Evolutionary conservation across 2,329 filamentous ascomycete species (phyloP), one percentile per base, ranked within the genome.

Genomic region (Beauveria brongniartii): DNA sequence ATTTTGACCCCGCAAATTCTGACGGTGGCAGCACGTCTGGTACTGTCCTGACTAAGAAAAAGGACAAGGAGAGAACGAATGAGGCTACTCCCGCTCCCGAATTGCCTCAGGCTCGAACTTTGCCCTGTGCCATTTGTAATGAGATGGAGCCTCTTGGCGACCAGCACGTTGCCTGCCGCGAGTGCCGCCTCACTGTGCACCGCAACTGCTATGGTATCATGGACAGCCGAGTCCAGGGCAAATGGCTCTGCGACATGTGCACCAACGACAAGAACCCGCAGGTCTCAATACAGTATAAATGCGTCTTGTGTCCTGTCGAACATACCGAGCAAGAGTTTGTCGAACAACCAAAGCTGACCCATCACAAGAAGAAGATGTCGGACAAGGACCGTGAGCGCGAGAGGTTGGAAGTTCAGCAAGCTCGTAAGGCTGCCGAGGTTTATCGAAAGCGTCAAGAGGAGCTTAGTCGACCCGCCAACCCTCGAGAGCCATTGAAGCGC

Each of bases 211-310:
- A 97, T 70, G 94, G 94, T n/a, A 81, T 97, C 37, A 66, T 83
- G 44, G 85, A 88, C 51, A 85, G 88, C 61, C 84, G 90, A 47
- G 82, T 81, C 59, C 82, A 85, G 37, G 83, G 81, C 50, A 96
- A 96, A 74, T 99, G 94, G 94, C 84, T 88, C 46, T 99, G 94
- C 73, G 94, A 97, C 74, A 96, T 92, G 83, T 99, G 94, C 74
- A 81, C 86, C 43, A 99, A 99, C 70, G 94, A 99, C 71, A 91
- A 92, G 72, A 93, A 88, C 68, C 92, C 93, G 5, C 87, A 91
- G 66, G 88, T 96, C 50, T 97, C 94, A n/a, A 93, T 95, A 62
- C 86, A 89, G 69, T 97, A 97, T 73, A 90, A 93, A 75, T 99
- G 94, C 73, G 88, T 96, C 55, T 79, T 99, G 40, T 99, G 94